Evolutionary conservation across 805 yeast species (phyloP), one percentile per base, ranked within the genome.

Genomic region (Candida schatavii): DNA sequence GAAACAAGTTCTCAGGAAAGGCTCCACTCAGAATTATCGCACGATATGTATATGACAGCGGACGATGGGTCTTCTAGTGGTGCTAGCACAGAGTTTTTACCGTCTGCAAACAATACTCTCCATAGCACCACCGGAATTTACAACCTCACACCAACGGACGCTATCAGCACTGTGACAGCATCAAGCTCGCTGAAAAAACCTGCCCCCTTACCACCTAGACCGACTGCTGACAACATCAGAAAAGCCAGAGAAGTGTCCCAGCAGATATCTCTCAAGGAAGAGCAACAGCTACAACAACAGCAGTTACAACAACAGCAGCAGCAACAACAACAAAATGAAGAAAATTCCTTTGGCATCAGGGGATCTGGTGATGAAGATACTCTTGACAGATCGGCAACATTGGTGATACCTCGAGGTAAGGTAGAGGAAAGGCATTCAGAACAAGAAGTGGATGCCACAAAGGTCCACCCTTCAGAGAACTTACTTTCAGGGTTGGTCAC

Each of bases 241-340:
- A 50, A 49, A 36, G 64, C 63, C 3, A 47, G 62, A 37, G 49
- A 54, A 35, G 55, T 50, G 0, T 58, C 62, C 5, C 52, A 41
- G 30, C 51, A 50, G 39, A 33, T 36, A 29, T 23, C 29, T 5
- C 19, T 31, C 22, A 31, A 31, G 35, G 35, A 31, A 17, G 11
- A 17, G 18, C 22, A 31, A 17, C 27, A 23, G 11, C 15, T 17
- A 31, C 35, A 14, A 18, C 6, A 11, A 14, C 22, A 17, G n/a
- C n/a, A n/a, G n/a, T n/a, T n/a, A n/a, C n/a, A n/a, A n/a, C n/a
- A n/a, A n/a, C n/a, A n/a, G n/a, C 18, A 29, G 7, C 32, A 29
- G 15, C 15, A 31, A 31, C 35, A 14, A 18, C 6, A 11, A 14
- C 22, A 17, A 20, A 18, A 11, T 5, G 15, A n/a, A 7, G 35